A percentile compares a stretch with the other conserved stretches of the same genome.
Evolutionary conservation across 2,329 filamentous ascomycete species (phyloP).

Genomic region (Colletotrichum paranaense): DNA sequence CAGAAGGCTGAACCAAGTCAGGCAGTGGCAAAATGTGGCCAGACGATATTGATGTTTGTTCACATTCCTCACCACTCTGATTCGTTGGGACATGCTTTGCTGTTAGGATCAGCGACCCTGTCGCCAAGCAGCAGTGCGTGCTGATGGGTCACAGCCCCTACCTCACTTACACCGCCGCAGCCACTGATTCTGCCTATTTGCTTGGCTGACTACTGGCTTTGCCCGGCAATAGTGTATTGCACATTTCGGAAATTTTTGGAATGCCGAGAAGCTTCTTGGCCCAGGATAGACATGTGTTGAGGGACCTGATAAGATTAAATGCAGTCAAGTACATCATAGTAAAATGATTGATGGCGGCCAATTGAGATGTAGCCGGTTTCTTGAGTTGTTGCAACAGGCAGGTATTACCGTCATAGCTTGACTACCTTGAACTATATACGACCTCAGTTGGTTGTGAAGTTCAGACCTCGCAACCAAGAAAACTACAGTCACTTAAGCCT

Average conservation of each 20-base stretch:
- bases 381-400: no score
- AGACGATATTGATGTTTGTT: background rate
- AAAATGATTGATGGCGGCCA: no score
- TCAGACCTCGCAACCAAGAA: no score
- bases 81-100: background rate
- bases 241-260: background rate
- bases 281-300: no score
- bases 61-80: background rate
- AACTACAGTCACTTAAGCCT: background rate
- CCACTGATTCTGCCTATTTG: background rate
- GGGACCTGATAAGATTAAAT: background rate
- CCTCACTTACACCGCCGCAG: background rate
- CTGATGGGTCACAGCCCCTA: background rate
- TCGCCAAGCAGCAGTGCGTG: background rate
- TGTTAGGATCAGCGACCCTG: background rate
- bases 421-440: no score
- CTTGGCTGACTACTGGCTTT: background rate
- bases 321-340: no score
- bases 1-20: background rate
- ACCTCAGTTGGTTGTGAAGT: no score
- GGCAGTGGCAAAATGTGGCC: background rate
- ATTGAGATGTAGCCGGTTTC: no score
- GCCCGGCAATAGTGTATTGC: background rate
- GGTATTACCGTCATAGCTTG: no score
- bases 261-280: background rate